These are phyloP conservation scores for Trametes villosa DNA, from an alignment of 768 basidiomycete species.

Conservation along the genomic window DNA sequence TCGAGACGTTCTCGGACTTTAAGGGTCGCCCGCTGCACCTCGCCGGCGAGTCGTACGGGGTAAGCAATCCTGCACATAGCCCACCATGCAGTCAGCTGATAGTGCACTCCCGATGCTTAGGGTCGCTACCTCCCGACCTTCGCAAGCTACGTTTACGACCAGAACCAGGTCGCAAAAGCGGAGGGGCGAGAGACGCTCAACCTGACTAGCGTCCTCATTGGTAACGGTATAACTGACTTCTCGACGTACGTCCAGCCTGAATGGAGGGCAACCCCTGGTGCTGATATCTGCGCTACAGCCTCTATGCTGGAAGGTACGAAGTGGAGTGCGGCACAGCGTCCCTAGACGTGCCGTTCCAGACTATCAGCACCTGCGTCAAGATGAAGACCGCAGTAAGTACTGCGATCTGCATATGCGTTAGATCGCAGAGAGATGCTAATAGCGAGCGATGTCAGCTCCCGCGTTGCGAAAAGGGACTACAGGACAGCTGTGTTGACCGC, in stretches of 20 bases:
- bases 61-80: constrained; percentile 35
- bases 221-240: constrained; percentile 67
- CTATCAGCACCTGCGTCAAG: constrained; percentile 49
- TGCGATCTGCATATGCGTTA: background rate
- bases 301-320: constrained; percentile 50
- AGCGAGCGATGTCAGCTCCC: constrained; percentile 51
- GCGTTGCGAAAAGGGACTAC: constrained; percentile 63
- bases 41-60: constrained; percentile 76
- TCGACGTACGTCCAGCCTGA: constrained; percentile 39
- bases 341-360: constrained; percentile 53
- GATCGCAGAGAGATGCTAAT: background rate
- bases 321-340: constrained; percentile 55
- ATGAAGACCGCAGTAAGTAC: constrained; percentile 61
- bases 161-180: constrained; percentile 58
- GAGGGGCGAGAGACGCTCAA: constrained; percentile 61
- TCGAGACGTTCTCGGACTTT: constrained; percentile 78
- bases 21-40: constrained; percentile 70
- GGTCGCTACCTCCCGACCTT: constrained; percentile 77
- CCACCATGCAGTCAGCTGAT: background rate
- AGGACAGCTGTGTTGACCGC: constrained; percentile 62
- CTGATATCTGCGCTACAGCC: constrained; percentile 27
- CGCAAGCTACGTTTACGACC: constrained; percentile 76
- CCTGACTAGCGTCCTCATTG: constrained; percentile 74
- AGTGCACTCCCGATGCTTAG: constrained; percentile 36
- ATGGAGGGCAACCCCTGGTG: background rate